Percentiles rank a stretch among this genome's conserved stretches.
Evolutionary conservation across 2,329 filamentous ascomycete genomes (phyloP).

Genomic region (Exophiala calicioides): DNA sequence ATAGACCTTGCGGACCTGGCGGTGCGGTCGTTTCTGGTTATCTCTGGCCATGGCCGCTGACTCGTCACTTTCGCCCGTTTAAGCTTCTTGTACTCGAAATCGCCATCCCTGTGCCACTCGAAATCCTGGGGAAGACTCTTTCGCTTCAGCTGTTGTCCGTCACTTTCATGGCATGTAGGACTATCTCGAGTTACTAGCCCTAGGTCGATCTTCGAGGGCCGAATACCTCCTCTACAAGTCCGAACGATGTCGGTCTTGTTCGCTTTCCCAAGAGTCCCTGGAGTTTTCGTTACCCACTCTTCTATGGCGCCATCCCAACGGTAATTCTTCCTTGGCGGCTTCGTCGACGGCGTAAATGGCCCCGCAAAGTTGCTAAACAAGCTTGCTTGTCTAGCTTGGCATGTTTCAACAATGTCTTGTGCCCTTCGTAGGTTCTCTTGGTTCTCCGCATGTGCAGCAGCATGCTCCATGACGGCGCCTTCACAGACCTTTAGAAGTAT

Average conservation of each 20-base stretch:
- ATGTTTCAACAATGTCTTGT: slow-evolving; percentile 36
- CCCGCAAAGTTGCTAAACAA: too few species aligned
- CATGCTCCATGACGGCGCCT: slow-evolving; percentile 45
- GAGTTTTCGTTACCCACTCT: slow-evolving; percentile 58
- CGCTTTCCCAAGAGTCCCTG: slow-evolving; percentile 29
- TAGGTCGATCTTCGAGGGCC: not conserved
- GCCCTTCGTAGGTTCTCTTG: slow-evolving; percentile 43
- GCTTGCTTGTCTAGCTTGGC: slow-evolving; percentile 2
- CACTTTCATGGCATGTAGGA: not conserved
- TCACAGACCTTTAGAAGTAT: slow-evolving; percentile 6
- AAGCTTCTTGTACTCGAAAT: slow-evolving; percentile 15
- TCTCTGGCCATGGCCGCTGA: not conserved
- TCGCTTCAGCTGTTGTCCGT: slow-evolving; percentile 27
- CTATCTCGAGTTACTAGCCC: too few species aligned
- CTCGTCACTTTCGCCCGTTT: slow-evolving; percentile 2
- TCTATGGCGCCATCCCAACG: slow-evolving; percentile 60
- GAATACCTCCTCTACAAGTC: not conserved
- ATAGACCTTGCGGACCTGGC: not conserved
- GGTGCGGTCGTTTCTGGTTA: not conserved
- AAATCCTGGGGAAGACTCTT: slow-evolving; percentile 2
- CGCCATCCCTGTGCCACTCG: slow-evolving; percentile 9
- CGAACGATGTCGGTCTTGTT: not conserved
- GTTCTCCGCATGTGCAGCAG: slow-evolving; percentile 40
- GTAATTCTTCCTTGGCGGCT: slow-evolving; percentile 35
- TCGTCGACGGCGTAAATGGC: slow-evolving; percentile 20